These are phyloP conservation scores for Solanum gracilifrons DNA, from an alignment of 257 asterid species.

Conservation along the genomic window DNA sequence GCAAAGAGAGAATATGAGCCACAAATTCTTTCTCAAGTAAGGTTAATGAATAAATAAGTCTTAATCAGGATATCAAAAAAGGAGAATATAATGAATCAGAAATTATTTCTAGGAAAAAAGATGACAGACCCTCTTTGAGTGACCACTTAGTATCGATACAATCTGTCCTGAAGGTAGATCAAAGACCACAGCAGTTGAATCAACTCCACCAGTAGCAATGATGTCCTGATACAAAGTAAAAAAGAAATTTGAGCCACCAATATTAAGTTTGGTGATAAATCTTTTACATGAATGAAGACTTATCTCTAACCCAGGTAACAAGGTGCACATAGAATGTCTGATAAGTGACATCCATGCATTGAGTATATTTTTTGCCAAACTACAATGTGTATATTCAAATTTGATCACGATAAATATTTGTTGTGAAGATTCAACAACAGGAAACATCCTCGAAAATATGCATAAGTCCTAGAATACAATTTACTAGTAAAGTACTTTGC, in stretches of 20 bases:
- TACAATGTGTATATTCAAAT: not conserved
- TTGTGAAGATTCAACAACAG: not conserved
- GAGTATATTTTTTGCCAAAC: not conserved
- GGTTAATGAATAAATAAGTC: not conserved
- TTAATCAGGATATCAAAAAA: not conserved
- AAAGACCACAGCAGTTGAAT: conserved; percentile 74
- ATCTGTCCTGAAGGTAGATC: conserved; percentile 85
- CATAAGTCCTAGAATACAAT: not conserved
- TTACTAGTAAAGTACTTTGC: not conserved
- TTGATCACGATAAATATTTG: not conserved
- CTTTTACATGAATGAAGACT: not conserved
- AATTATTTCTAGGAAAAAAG: not conserved
- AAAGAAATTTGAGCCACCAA: not conserved
- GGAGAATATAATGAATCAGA: not conserved
- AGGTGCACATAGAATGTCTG: not conserved
- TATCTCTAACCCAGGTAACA: not conserved
- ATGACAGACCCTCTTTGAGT: conserved; percentile 72
- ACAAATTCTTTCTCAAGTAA: conserved; percentile 29
- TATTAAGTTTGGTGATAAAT: not conserved
- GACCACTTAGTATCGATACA: conserved; percentile 90
- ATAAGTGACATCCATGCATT: not conserved
- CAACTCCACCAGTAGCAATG: conserved; percentile 88
- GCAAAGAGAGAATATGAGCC: conserved; percentile 2
- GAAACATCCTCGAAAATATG: not conserved
- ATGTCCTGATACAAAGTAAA: conserved; percentile 42